A percentile compares a stretch with the other conserved stretches of the same genome.
Evolutionary conservation across 148 eudicot species (phyloP).

Genomic region (Rheum nobile): DNA sequence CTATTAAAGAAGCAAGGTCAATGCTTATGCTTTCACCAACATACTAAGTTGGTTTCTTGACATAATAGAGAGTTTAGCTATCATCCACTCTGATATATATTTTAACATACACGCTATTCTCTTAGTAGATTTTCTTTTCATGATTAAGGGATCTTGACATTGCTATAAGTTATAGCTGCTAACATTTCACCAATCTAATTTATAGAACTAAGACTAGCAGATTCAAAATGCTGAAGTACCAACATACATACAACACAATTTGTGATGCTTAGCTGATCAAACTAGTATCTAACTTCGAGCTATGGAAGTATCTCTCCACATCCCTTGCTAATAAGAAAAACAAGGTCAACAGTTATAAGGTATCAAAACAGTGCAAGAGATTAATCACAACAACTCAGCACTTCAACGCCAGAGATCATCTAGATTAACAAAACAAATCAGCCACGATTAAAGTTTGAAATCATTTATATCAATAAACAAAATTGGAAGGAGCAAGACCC

Average conservation of each 20-base stretch:
- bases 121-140: not conserved
- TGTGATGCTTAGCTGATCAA: not conserved
- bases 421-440: not conserved
- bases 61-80: not conserved
- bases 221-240: not conserved
- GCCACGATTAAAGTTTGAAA: not conserved
- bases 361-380: not conserved
- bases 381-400: not conserved
- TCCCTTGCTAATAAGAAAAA: not conserved
- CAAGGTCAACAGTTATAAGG: not conserved
- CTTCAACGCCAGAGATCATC: not conserved
- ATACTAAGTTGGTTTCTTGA: not conserved
- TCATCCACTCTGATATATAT: not conserved
- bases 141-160: not conserved
- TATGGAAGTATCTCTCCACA: not conserved
- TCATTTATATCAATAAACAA: not conserved
- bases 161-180: not conserved
- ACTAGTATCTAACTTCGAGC: not conserved
- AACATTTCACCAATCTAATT: not conserved
- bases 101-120: not conserved
- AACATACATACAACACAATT: not conserved
- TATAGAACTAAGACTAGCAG: not conserved
- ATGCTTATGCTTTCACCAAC: not conserved
- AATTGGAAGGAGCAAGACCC: not conserved
- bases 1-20: not conserved